phyloP scores from a whole-genome alignment of 495 filamentous ascomycete species.

The Sphaerosporella brunnea region DNA sequence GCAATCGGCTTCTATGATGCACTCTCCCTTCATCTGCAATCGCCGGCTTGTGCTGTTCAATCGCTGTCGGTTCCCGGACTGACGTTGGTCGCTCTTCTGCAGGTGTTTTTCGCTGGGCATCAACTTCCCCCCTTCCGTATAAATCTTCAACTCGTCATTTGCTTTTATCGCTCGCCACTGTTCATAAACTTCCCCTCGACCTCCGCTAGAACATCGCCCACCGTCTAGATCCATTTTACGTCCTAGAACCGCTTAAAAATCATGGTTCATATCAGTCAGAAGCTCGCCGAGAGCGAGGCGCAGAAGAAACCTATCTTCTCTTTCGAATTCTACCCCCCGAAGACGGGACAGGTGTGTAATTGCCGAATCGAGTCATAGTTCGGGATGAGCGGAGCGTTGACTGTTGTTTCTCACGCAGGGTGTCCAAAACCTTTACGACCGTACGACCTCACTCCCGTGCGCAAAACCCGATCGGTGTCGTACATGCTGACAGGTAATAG shows the following conservation, averaged over 20 bases:
- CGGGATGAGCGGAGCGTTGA: no score
- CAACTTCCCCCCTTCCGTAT: not conserved
- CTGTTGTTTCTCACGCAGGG: no score
- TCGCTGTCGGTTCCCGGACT: not conserved
- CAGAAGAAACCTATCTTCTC: constrained; percentile 63
- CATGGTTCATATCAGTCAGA: constrained; percentile 64
- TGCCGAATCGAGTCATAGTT: no score
- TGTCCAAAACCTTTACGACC: constrained; percentile 98
- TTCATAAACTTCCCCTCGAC: not conserved
- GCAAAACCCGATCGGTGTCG: not conserved
- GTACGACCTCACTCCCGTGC: constrained; percentile 25
- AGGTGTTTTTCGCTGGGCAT: not conserved
- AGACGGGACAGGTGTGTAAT: constrained; percentile 59
- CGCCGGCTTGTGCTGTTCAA: not conserved
- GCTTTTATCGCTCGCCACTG: not conserved
- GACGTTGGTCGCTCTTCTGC: not conserved
- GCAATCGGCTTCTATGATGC: not conserved
- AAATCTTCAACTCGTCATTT: not conserved
- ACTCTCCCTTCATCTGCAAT: not conserved
- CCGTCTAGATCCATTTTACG: not conserved
- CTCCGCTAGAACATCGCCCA: not conserved
- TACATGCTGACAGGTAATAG: constrained; percentile 15
- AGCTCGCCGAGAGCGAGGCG: constrained; percentile 64
- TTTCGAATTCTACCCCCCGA: constrained; percentile 99
- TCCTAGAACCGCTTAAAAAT: not conserved